phyloP scores from a whole-genome alignment of 495 filamentous ascomycete genomes.

The Sphaerosporella brunnea region DNA sequence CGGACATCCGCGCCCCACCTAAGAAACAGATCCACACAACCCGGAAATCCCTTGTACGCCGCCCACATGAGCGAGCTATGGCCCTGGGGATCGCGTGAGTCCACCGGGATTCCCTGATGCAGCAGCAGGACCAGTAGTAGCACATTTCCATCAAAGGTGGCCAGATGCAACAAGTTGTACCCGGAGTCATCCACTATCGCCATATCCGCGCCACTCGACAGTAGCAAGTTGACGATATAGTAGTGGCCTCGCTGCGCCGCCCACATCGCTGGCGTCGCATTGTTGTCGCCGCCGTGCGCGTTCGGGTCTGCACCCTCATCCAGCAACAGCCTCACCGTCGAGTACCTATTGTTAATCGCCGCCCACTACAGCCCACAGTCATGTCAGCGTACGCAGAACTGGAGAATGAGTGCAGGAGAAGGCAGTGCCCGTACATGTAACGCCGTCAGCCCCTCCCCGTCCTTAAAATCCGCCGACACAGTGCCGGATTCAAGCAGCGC shows the following conservation, averaged over 20 bases:
- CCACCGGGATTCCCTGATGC: conserved; percentile 84
- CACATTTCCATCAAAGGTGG: conserved; percentile 94
- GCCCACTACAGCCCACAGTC: conserved; percentile 65
- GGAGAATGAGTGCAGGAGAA: too few species aligned
- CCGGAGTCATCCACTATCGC: conserved; percentile 78
- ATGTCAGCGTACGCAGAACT: too few species aligned
- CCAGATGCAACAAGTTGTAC: conserved; percentile 91
- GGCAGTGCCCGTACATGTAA: conserved; percentile 85
- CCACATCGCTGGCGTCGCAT: conserved; percentile 90
- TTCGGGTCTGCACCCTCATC: conserved; percentile 83
- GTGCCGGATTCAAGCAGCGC: conserved; percentile 70
- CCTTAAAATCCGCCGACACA: conserved; percentile 58
- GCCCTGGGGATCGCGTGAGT: conserved; percentile 68
- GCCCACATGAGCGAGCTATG: conserved; percentile 98
- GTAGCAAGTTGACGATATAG: conserved; percentile 51
- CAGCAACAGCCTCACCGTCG: conserved; percentile 86
- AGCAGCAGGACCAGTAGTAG: conserved; percentile 71
- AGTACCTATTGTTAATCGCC: conserved; percentile 96
- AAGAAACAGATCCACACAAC: conserved; percentile 79
- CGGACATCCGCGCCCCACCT: conserved; percentile 92
- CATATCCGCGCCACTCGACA: conserved; percentile 77
- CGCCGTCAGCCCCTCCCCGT: conserved; percentile 85
- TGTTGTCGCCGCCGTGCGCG: conserved; percentile 80
- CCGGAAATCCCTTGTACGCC: conserved; percentile 85
- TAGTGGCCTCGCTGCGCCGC: conserved; percentile 75